Base-by-base conservation (phyloP, 78 protist species). In the Acrasis kona region DNA sequence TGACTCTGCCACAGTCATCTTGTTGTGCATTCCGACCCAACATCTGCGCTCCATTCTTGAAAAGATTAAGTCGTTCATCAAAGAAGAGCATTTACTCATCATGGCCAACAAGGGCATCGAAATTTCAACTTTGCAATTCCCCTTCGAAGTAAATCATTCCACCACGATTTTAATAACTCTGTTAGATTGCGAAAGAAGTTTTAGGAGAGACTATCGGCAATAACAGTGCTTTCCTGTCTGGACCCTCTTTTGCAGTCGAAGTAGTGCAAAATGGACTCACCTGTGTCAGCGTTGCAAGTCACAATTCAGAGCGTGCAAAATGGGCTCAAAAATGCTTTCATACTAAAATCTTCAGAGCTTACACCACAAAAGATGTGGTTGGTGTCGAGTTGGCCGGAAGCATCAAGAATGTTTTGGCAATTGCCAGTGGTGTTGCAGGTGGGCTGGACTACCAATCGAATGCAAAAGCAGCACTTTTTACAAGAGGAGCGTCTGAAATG, bases 381-480 rank as follows among this genome's bases (percentile, higher is more conserved):
- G 83, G 83, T 19, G n/a, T 42, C n/a, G 83, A 78, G 67, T 5
- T 78, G 6, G 37, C 65, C 35, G 83, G 83, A 10, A 77, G 78
- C 1, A 8, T 78, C 66, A 78, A 78, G 70, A 78, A 78, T 70
- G 83, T 78, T 1, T 3, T 78, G 12, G 83, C 83, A 2, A 69
- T 78, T 10, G 83, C 83, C 28, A n/a, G 68, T 28, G 83, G 83
- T n/a, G 75, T 70, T 4, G 5, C 70, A 5, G 7, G 8, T 0
- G 83, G 83, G 3, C n/a, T 67, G 32, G 69, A 41, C 7, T 69
- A 72, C 36, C 78, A 77, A 5, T 6, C 1, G n/a, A 70, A 78
- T 35, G 74, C 72, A 27, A 76, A 77, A 1, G 83, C 83, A 1
- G 83, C 72, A 0, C 69, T 78, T 8, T 72, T 78, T 39, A 35